Percentiles rank a stretch among this genome's conserved stretches.
phyloP scores from a whole-genome alignment of 1,139 yeast genomes.

The Saccharomyces hybrid region DNA sequence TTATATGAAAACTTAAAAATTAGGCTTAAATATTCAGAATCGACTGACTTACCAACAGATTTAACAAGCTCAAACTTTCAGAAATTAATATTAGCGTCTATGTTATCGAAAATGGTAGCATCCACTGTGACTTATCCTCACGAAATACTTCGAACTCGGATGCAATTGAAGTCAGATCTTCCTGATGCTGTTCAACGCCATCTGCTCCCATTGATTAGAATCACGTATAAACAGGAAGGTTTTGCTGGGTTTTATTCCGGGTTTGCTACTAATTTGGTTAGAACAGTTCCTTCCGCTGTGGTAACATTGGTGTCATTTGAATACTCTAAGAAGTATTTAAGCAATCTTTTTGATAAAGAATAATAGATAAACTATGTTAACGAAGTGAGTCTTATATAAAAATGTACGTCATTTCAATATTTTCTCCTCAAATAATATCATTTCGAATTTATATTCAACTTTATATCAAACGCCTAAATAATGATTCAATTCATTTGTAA shows the following conservation, averaged over 20 bases:
- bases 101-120: conserved; percentile 81
- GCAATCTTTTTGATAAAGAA: not conserved
- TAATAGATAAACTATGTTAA: not conserved
- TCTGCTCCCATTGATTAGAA: conserved; percentile 40
- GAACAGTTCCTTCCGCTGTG: conserved; percentile 95
- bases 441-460: not conserved
- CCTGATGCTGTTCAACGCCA: conserved; percentile 26
- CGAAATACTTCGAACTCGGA: conserved; percentile 85
- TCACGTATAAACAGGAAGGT: conserved; percentile 66
- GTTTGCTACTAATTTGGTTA: conserved; percentile 68
- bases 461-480: not conserved
- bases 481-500: too few species aligned
- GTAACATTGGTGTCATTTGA: conserved; percentile 92
- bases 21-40: conserved; percentile 32
- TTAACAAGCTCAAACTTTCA: conserved; percentile 28
- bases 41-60: conserved; percentile 5
- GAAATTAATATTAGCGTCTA: conserved; percentile 63
- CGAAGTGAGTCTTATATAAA: not conserved
- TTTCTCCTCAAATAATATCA: not conserved
- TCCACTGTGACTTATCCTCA: conserved; percentile 90
- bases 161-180: conserved; percentile 48
- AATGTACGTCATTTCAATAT: not conserved
- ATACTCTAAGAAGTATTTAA: conserved; percentile 58
- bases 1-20: conserved; percentile 77
- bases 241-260: conserved; percentile 83